Percentiles rank a stretch among this genome's conserved stretches.
These are phyloP conservation scores for Plectosphaerella cucumerina DNA, from an alignment of 2,329 filamentous ascomycete species.

Conservation along the genomic window DNA sequence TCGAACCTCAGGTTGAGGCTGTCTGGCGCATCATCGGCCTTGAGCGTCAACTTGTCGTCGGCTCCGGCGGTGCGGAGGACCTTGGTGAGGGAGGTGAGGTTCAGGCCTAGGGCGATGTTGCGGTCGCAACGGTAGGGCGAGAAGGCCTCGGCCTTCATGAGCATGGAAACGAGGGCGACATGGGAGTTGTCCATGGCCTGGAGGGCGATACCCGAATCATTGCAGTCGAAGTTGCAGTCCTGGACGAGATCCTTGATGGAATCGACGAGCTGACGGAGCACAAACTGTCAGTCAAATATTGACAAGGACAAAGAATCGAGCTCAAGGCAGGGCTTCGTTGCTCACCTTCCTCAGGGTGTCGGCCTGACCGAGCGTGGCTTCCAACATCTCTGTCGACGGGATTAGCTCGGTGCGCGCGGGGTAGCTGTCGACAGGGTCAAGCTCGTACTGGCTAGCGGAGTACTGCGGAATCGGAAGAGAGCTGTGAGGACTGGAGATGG, in stretches of 20 bases:
- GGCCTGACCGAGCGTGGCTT: slow-evolving; percentile 95
- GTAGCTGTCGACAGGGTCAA: not conserved
- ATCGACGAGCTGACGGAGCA: slow-evolving; percentile 72
- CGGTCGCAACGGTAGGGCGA: slow-evolving; percentile 96
- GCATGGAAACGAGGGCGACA: slow-evolving; percentile 97
- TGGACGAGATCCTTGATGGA: slow-evolving; percentile 99
- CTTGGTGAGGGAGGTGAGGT: slow-evolving; percentile 94
- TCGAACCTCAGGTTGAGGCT: slow-evolving; percentile 95
- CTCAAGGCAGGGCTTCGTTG: not conserved
- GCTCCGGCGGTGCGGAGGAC: slow-evolving; percentile 91
- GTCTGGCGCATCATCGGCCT: slow-evolving; percentile 95
- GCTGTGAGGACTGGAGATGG: no score
- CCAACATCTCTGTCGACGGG: slow-evolving; percentile 63
- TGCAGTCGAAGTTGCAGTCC: slow-evolving; percentile 99
- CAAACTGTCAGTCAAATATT: not conserved
- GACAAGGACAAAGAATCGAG: not conserved
- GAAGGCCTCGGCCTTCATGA: slow-evolving; percentile 94
- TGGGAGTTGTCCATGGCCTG: slow-evolving; percentile 99
- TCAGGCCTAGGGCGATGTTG: slow-evolving; percentile 97
- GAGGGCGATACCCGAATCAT: slow-evolving; percentile 96
- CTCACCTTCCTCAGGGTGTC: slow-evolving; percentile 88
- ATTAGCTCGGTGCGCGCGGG: slow-evolving; percentile 25
- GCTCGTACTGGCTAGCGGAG: slow-evolving; percentile 8
- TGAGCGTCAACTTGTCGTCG: slow-evolving; percentile 92
- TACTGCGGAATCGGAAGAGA: slow-evolving; percentile 1